These are phyloP conservation scores for Didymella glomerata DNA, from an alignment of 2,329 filamentous ascomycete species.

Conservation along the genomic window DNA sequence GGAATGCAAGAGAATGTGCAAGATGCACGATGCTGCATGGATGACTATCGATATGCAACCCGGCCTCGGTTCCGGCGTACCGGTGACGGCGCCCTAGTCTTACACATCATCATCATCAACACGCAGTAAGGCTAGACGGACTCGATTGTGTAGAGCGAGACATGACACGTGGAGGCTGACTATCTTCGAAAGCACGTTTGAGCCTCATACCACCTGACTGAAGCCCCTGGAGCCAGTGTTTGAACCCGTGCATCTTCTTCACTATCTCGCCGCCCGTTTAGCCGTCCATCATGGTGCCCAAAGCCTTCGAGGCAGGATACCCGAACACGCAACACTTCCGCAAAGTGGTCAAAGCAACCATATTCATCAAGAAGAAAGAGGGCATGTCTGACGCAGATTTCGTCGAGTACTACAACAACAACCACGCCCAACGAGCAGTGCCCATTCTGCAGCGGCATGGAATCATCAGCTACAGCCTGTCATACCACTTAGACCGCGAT, in stretches of 20 bases:
- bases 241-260: background rate
- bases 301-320: slow-evolving; percentile 58
- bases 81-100: slow-evolving; percentile 11
- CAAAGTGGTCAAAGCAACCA: slow-evolving; percentile 58
- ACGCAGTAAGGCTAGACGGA: slow-evolving; percentile 4
- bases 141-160: background rate
- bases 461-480: slow-evolving; percentile 58
- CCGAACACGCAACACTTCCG: slow-evolving; percentile 52
- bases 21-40: slow-evolving; percentile 15
- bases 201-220: background rate
- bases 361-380: slow-evolving; percentile 58
- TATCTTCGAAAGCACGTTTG: background rate
- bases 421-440: slow-evolving; percentile 56
- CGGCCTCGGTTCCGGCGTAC: slow-evolving; percentile 14
- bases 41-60: slow-evolving; percentile 14
- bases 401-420: slow-evolving; percentile 57
- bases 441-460: slow-evolving; percentile 55
- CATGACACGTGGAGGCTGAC: background rate
- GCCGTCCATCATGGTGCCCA: slow-evolving; percentile 51
- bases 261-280: background rate
- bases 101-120: slow-evolving; percentile 11
- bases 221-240: background rate
- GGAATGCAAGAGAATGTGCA: slow-evolving; percentile 22
- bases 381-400: slow-evolving; percentile 57
- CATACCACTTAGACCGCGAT: slow-evolving; percentile 56